Base-by-base conservation (phyloP, 148 eudicot genomes). In the Cornus kousa region DNA sequence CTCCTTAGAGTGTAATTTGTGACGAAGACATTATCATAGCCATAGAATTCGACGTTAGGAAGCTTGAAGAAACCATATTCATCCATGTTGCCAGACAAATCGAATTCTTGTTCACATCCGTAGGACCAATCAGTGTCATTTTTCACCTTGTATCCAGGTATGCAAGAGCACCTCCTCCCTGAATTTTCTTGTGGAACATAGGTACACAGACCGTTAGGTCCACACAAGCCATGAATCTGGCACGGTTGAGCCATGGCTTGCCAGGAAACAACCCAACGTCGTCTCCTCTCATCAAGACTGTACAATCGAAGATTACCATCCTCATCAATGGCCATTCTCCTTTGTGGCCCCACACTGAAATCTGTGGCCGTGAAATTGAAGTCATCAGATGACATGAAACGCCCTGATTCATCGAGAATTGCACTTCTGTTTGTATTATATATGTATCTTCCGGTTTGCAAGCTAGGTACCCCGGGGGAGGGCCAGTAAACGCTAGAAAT, bases 401-500 rank as follows among this genome's bases (percentile, higher is more conserved):
- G 17, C 10, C 83, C 83, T 5, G 14, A 39, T 7, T 10, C n/a
- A 75, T 80, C 75, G 3, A 68, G 28, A 7, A 20, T 23, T 20
- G 79, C 79, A 32, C 70, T 60, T 64, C 72, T 69, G 20, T 64
- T 81, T 32, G 57, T 53, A 46, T 81, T 81, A 48, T 55, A 76
- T 0, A 20, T 67, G 12, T 39, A 67, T 64, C 88, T 78, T 20
- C 70, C 78, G n/a, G 73, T 53, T 0, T 78, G 62, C 72, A 68
- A 48, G 23, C 43, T 55, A 28, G 24, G n/a, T 6, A 28, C 14
- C 40, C 57, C 37, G 0, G 80, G 74, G 70, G 70, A 46, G 0
- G 86, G 87, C 83, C 84, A 86, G 62, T 81, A 86, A 5, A 76
- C 33, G 59, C 83, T 74, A 7, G 89, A 67, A 32, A 78, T 48